Base-by-base conservation (phyloP, 2,329 filamentous ascomycete species). In the Xylaria digitata region DNA sequence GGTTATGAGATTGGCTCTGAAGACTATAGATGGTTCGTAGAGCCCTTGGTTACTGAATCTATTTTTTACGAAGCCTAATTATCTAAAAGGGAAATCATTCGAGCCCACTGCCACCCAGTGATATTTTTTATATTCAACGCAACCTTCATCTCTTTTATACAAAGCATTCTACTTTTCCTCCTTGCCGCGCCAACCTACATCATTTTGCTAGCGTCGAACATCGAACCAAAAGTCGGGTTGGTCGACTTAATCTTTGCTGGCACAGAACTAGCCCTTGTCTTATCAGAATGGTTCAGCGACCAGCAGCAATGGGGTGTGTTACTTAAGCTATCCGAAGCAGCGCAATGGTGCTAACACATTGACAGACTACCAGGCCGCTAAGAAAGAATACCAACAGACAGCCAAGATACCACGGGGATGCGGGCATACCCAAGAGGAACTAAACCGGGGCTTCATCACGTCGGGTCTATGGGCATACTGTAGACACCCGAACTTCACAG, bases 401-500 rank as follows among this genome's bases (percentile, higher is more conserved):
- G 92, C 89, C 55, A 91, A 92, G 76, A 84, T 95, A 3, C 88
- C 92, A 0, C 78, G 81, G 5, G 85, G 81, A 34, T 94, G 81
- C 11, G 84, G 82, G 23, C 94, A 86, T 78, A 85, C 84, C 0
- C 88, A 90, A 71, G 88, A 88, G 67, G 93, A 97, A 61, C 87
- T 99, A 30, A 93, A 97, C 70, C 91, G 95, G 43, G 96, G 96
- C 48, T 99, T 99, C 80, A 85, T 92, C 70, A 91, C 92, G 8
- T 88, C 85, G 4, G 96, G 96, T 0, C 83, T 99, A 7, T 99
- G 92, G 90, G 90, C 89, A 0, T 94, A 90, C 82, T 95, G 91
- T 73, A 87, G 96, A 52, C 96, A 99, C 78, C 96, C 96, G 54
- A 99, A 99, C 79, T 99, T 98, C 76, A 89, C 92, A 5, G 93